Evolutionary conservation across 768 basidiomycete genomes (phyloP).

Genomic region (Lactifluus pinguis): DNA sequence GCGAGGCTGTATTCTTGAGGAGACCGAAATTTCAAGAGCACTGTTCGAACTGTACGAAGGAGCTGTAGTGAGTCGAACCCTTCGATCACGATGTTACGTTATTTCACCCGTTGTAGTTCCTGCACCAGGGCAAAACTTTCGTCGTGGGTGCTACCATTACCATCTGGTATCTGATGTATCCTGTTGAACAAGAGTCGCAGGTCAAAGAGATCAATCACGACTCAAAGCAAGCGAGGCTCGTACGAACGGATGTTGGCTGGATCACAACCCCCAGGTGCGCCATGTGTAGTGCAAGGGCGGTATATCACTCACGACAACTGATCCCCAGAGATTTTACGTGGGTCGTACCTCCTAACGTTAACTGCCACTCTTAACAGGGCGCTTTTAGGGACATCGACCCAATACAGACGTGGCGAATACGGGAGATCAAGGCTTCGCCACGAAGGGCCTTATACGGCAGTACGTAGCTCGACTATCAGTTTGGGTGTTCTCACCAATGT

Average conservation of each 20-base stretch:
- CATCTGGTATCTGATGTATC: background rate
- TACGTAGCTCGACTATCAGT: constrained; percentile 29
- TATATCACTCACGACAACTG: background rate
- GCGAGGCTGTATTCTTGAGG: constrained; percentile 51
- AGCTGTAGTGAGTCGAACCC: constrained; percentile 48
- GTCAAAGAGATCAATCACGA: constrained; percentile 79
- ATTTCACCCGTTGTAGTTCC: constrained; percentile 42
- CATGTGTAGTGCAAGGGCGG: background rate
- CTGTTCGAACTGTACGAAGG: constrained; percentile 88
- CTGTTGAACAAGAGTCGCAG: constrained; percentile 28
- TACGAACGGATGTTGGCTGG: constrained; percentile 76
- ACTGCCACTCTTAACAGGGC: background rate
- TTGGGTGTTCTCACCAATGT: background rate
- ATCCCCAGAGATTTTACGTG: constrained; percentile 68
- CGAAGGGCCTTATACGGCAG: constrained; percentile 63
- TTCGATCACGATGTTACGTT: background rate
- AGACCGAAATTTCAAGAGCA: constrained; percentile 74
- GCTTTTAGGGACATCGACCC: constrained; percentile 51
- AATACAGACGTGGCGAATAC: constrained; percentile 63
- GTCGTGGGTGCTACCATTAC: constrained; percentile 38
- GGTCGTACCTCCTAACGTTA: constrained; percentile 19
- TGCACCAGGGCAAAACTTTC: constrained; percentile 80
- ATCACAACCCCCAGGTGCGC: constrained; percentile 58
- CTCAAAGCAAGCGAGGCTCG: constrained; percentile 55
- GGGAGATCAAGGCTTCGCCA: constrained; percentile 48